phyloP scores from a whole-genome alignment of 1,284 basidiomycete species.

The Rhodotorula glutinis region DNA sequence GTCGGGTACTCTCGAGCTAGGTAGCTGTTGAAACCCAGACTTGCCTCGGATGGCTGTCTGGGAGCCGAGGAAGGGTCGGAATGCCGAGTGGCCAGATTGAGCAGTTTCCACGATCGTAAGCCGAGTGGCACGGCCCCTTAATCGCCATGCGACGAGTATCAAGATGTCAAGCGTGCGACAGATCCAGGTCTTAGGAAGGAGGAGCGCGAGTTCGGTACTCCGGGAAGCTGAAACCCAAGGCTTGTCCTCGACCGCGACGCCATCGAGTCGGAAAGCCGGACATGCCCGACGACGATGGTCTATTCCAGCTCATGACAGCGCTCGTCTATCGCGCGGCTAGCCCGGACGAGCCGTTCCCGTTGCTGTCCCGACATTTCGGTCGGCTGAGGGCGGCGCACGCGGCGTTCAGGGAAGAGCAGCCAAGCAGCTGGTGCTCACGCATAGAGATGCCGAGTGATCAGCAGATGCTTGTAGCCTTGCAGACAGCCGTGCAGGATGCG shows the following conservation, averaged over 20 bases:
- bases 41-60: too few relatives aligned
- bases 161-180: too few relatives aligned
- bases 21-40: too few relatives aligned
- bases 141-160: too few relatives aligned
- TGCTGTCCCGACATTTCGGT: slow-evolving; percentile 16
- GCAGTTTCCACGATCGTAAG: too few relatives aligned
- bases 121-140: too few relatives aligned
- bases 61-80: too few relatives aligned
- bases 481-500: background rate
- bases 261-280: background rate
- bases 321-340: slow-evolving; percentile 3
- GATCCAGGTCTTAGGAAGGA: too few relatives aligned
- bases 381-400: slow-evolving; percentile 20
- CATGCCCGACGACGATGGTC: background rate
- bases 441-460: background rate
- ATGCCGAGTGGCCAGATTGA: too few relatives aligned
- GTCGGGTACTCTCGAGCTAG: too few relatives aligned
- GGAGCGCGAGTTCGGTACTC: too few relatives aligned
- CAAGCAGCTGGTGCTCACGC: slow-evolving; percentile 25
- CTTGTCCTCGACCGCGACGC: background rate
- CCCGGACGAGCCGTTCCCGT: background rate
- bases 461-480: background rate
- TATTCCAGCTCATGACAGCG: slow-evolving; percentile 16
- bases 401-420: slow-evolving; percentile 1
- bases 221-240: too few relatives aligned